Evolutionary conservation across 2,329 filamentous ascomycete genomes (phyloP).

Genomic region (Arthroderma uncinatum): DNA sequence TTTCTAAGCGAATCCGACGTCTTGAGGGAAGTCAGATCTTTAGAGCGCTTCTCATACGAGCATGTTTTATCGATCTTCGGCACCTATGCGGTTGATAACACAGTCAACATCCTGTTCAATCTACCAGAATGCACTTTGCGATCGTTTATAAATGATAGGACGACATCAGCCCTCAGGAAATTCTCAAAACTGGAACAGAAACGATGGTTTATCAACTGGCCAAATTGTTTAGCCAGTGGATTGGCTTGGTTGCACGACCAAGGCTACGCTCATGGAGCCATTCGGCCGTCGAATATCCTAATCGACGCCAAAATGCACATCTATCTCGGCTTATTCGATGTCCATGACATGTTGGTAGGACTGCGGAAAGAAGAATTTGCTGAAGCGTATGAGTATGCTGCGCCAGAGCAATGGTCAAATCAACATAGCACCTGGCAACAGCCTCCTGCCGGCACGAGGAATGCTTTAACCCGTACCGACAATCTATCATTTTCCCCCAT

Average conservation of each 20-base stretch:
- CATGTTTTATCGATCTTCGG: slow-evolving; percentile 36
- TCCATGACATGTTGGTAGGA: slow-evolving; percentile 43
- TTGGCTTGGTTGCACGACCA: slow-evolving; percentile 47
- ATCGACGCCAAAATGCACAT: slow-evolving; percentile 47
- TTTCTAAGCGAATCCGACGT: slow-evolving; percentile 21
- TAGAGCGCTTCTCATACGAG: slow-evolving; percentile 32
- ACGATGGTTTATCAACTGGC: slow-evolving; percentile 36
- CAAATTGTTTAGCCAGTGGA: slow-evolving; percentile 43
- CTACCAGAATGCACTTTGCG: slow-evolving; percentile 33
- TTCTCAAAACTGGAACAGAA: slow-evolving; percentile 33
- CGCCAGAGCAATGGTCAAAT: slow-evolving; percentile 44
- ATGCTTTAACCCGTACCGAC: not conserved
- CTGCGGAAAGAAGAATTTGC: slow-evolving; percentile 44
- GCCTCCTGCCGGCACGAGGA: not conserved
- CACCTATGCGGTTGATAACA: slow-evolving; percentile 35
- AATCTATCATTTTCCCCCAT: not conserved
- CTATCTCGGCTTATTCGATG: slow-evolving; percentile 48
- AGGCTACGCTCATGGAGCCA: slow-evolving; percentile 45
- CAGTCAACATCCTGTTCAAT: slow-evolving; percentile 35
- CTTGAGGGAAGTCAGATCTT: slow-evolving; percentile 29
- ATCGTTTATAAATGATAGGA: slow-evolving; percentile 34
- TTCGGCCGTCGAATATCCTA: slow-evolving; percentile 50
- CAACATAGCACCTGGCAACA: not conserved
- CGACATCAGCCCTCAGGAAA: slow-evolving; percentile 30
- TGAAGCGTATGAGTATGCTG: slow-evolving; percentile 49